Conservation (phyloP, 2,329 filamentous ascomycete genomes). For the Fusarium gaditjirri region DNA sequence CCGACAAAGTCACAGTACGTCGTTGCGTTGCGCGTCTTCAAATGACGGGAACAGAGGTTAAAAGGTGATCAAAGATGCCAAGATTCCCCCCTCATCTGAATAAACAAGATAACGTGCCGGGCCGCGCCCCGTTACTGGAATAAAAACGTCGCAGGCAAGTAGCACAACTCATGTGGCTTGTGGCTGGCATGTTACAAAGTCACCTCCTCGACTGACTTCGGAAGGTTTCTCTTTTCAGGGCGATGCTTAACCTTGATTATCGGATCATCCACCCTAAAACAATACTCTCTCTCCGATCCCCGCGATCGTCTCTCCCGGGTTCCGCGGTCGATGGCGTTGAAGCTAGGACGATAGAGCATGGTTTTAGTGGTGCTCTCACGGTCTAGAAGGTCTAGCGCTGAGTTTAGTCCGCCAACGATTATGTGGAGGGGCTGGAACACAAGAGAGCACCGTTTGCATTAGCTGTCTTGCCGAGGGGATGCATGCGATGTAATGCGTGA, state of each 20-base stretch:
- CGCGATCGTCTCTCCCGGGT: neutral
- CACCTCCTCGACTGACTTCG: neutral
- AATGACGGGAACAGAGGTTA: neutral
- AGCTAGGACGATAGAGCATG: neutral
- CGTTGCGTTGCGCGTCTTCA: rapidly evolving
- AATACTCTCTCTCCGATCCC: neutral
- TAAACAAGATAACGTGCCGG: neutral
- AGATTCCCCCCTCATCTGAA: neutral
- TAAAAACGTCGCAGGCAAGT: conserved; percentile 7
- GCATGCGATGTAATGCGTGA: neutral
- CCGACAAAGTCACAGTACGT: too few species aligned
- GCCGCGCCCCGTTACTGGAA: conserved; percentile 19
- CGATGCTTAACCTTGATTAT: neutral
- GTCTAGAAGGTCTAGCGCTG: neutral
- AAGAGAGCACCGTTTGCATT: neutral
- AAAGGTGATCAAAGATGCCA: neutral
- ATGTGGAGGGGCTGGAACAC: neutral
- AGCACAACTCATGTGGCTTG: neutral
- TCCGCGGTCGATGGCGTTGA: neutral
- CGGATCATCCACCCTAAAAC: neutral
- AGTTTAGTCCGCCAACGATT: neutral
- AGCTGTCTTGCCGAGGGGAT: neutral
- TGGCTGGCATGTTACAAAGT: neutral
- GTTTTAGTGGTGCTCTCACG: conserved; percentile 2
- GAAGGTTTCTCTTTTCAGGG: neutral